Evolutionary conservation across 306 rosid species (phyloP).

Genomic region (Vicia villosa): DNA sequence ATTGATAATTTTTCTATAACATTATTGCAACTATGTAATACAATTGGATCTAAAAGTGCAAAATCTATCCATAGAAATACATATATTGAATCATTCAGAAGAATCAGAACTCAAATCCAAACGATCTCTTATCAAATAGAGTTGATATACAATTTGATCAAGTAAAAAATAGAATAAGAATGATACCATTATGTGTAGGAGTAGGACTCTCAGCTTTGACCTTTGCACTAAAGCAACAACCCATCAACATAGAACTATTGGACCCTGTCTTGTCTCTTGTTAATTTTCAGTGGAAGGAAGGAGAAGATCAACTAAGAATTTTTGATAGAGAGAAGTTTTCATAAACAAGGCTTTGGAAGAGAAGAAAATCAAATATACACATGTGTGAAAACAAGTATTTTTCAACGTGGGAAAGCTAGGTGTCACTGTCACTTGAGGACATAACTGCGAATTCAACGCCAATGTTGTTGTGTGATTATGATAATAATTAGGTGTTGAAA

Average conservation of each 20-base stretch:
- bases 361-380: conserved; percentile 22
- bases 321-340: conserved; percentile 21
- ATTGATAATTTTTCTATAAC: background rate
- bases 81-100: background rate
- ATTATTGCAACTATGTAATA: background rate
- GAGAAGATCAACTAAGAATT: background rate
- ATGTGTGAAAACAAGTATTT: conserved; percentile 51
- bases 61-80: background rate
- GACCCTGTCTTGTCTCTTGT: conserved; percentile 12
- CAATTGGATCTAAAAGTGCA: background rate
- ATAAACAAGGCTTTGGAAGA: conserved; percentile 27
- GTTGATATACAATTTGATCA: conserved; percentile 20
- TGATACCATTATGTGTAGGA: conserved; percentile 58
- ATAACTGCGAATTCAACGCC: conserved; percentile 19
- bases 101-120: conserved; percentile 10
- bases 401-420: conserved; percentile 35
- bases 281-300: conserved; percentile 19
- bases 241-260: conserved; percentile 55
- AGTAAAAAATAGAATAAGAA: conserved; percentile 17
- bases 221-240: conserved; percentile 76
- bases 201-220: conserved; percentile 94
- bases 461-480: background rate
- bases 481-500: background rate
- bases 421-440: conserved; percentile 51
- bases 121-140: conserved; percentile 8